Evolutionary conservation across 139 green algal genomes (phyloP).

Genomic region (Chlamydomonas sp.): DNA sequence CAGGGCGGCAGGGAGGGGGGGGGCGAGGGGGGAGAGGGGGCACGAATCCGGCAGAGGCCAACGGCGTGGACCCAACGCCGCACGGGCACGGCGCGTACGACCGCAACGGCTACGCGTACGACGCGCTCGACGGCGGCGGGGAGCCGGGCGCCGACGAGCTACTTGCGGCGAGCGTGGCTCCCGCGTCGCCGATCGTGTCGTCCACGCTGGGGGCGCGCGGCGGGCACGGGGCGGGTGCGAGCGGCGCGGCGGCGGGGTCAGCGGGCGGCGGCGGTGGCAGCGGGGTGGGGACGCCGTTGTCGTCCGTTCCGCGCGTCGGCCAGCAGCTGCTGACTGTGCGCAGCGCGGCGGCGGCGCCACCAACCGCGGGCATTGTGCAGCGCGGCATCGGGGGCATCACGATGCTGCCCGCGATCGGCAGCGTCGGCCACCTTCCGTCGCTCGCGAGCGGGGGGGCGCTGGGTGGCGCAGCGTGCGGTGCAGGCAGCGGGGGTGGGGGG

Average conservation of each 20-base stretch:
- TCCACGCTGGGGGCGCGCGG: not conserved
- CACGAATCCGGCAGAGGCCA: too few relatives aligned
- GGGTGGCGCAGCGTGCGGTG: too few relatives aligned
- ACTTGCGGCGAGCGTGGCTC: not conserved
- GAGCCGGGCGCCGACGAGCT: too few relatives aligned
- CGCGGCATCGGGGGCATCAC: not conserved
- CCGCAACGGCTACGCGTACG: too few relatives aligned
- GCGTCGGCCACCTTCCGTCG: too few relatives aligned
- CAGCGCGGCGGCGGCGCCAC: not conserved
- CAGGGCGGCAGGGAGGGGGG: not conserved
- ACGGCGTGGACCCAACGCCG: too few relatives aligned
- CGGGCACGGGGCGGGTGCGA: not conserved
- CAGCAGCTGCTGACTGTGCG: slow-evolving; percentile 9
- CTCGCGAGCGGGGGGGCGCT: too few relatives aligned
- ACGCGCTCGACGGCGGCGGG: too few relatives aligned
- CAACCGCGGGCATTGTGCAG: slow-evolving; percentile 8
- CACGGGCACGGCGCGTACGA: too few relatives aligned
- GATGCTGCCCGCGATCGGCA: not conserved
- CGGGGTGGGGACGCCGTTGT: too few relatives aligned
- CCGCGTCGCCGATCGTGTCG: not conserved
- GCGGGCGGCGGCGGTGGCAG: too few relatives aligned
- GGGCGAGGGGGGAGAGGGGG: not conserved
- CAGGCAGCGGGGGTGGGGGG: not conserved
- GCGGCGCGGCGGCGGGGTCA: not conserved
- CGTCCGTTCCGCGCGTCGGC: too few relatives aligned